These are phyloP conservation scores for Papiliotrema terrestris DNA, from an alignment of 1,284 basidiomycete genomes.

Conservation along the genomic window DNA sequence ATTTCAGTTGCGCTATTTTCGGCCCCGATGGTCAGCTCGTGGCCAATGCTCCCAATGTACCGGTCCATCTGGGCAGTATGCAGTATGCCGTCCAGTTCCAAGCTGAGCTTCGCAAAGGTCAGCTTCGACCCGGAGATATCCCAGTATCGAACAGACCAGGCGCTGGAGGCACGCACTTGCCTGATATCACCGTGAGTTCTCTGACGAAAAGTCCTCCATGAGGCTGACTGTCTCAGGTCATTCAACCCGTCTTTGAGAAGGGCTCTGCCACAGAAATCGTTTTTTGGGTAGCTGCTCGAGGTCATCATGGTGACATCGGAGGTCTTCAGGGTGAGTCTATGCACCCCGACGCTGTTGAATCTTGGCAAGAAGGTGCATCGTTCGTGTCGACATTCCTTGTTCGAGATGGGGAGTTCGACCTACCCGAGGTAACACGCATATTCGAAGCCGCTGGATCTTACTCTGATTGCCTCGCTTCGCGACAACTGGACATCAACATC, in stretches of 20 bases:
- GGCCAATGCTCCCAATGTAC: constrained; percentile 54
- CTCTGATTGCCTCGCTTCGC: constrained; percentile 8
- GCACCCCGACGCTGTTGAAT: constrained; percentile 40
- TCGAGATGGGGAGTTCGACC: constrained; percentile 16
- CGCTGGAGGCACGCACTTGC: constrained; percentile 31
- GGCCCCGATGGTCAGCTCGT: constrained; percentile 51
- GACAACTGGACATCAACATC: constrained; percentile 11
- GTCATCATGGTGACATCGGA: constrained; percentile 46
- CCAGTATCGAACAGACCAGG: constrained; percentile 51
- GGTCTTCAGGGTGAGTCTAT: constrained; percentile 40
- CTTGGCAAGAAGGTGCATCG: constrained; percentile 44
- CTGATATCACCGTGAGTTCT: constrained; percentile 42
- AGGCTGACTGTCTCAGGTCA: constrained; percentile 16
- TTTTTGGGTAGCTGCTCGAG: constrained; percentile 39
- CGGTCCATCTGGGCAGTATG: constrained; percentile 52
- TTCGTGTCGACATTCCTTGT: constrained; percentile 21
- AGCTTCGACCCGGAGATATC: constrained; percentile 48
- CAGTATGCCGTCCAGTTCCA: constrained; percentile 43
- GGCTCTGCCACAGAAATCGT: constrained; percentile 34
- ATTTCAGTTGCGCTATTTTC: constrained; percentile 53
- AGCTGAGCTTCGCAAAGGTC: constrained; percentile 36
- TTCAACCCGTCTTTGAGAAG: constrained; percentile 42
- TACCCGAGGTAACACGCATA: constrained; percentile 7
- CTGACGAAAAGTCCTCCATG: background rate
- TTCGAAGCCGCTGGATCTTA: constrained; percentile 11